phyloP scores from a whole-genome alignment of 2,329 filamentous ascomycete genomes.

The Amauroascus niger region DNA sequence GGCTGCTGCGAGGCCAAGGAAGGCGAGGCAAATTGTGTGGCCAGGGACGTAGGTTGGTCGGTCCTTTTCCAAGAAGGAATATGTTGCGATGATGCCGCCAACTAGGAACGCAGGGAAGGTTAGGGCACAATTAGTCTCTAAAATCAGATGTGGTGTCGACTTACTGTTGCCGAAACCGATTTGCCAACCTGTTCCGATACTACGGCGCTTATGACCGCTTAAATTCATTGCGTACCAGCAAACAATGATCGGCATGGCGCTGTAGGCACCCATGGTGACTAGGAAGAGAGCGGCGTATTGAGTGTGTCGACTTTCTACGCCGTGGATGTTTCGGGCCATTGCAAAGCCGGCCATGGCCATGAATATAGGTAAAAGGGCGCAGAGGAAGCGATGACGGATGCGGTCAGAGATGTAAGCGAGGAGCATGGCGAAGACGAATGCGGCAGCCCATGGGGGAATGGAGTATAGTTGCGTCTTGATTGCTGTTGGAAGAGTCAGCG shows the following conservation, averaged over 20 bases:
- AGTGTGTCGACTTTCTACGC: constrained; percentile 46
- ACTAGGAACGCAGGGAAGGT: constrained; percentile 32
- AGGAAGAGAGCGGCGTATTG: constrained; percentile 77
- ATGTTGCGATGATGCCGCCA: constrained; percentile 68
- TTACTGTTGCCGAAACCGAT: constrained; percentile 61
- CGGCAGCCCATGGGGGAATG: constrained; percentile 55
- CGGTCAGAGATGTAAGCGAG: constrained; percentile 64
- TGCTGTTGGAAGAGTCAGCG: constrained; percentile 19
- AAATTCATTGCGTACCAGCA: constrained; percentile 80
- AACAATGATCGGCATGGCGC: constrained; percentile 78
- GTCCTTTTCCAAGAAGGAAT: constrained; percentile 57
- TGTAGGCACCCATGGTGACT: constrained; percentile 68
- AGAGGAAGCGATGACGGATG: constrained; percentile 62
- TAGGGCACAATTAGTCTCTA: background rate
- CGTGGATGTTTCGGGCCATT: constrained; percentile 62
- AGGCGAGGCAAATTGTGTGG: constrained; percentile 67
- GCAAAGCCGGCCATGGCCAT: constrained; percentile 64
- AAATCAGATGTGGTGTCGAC: constrained; percentile 11
- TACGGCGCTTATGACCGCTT: constrained; percentile 59
- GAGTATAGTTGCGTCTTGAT: constrained; percentile 46
- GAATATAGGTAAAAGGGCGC: constrained; percentile 58
- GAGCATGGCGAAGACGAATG: constrained; percentile 69
- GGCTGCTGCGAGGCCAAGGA: constrained; percentile 57
- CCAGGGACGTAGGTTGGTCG: constrained; percentile 60
- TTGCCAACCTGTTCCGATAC: constrained; percentile 66